Evolutionary conservation across 768 basidiomycete species (phyloP), one percentile per base, ranked within the genome.

Genomic region (Russula dissimulans): DNA sequence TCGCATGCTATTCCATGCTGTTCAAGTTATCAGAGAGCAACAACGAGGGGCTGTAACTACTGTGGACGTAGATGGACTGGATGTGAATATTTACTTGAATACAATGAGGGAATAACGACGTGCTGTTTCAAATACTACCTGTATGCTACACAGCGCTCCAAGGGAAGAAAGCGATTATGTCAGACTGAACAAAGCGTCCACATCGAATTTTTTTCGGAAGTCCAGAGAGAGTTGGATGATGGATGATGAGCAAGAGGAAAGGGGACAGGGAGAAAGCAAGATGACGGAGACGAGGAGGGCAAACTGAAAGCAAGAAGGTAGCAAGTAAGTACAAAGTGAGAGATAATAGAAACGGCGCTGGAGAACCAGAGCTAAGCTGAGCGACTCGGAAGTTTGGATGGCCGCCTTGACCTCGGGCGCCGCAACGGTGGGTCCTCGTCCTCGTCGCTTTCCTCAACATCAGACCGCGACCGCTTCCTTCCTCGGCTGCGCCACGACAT

Each of bases 401-500:
- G n/a, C 22, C 50, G 56, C 36, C 46, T 53, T n/a, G 41, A 36
- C 56, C 44, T 62, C 15, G 11, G 34, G 34, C 5, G 5, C 14
- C 43, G 36, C 22, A 48, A 44, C 10, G 43, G 43, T n/a, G 38
- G 36, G 6, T 53, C 50, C 45, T 57, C 60, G 12, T 61, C 60
- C 0, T 43, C n/a, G 2, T 62, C 61, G 26, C 61, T 57, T 14
- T 62, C 60, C 4, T 61, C 51, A 31, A 29, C 3, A 7, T 38
- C 56, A 2, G 12, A 1, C 22, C n/a, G 51, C 14, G 51, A 52
- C 34, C 46, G 51, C 26, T 49, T 62, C 56, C 34, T 62, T 43
- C 46, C 51, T n/a, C 61, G 50, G 41, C 61, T 56, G 32, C 61
- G 61, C 61, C 61, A 62, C 14, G 55, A 57, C 61, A 54, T 57